Evolutionary conservation across 495 filamentous ascomycete species (phyloP).

Genomic region (Neurospora sp.): DNA sequence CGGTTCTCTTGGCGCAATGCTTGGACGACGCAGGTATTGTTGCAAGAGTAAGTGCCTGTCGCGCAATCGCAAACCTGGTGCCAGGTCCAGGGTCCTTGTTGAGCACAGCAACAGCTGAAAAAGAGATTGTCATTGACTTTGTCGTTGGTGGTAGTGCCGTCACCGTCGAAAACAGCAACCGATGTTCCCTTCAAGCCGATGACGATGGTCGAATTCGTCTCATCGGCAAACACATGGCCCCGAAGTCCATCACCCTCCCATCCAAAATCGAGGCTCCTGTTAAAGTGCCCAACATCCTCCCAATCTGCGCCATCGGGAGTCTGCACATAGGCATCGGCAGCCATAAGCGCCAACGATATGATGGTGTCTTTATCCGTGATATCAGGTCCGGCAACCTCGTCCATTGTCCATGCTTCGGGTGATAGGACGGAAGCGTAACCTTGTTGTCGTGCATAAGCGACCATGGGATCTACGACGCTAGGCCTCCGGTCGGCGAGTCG

Average conservation of each 20-base stretch:
- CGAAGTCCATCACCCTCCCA: conserved; percentile 85
- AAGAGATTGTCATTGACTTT: conserved; percentile 96
- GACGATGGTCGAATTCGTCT: conserved; percentile 75
- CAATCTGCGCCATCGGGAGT: conserved; percentile 63
- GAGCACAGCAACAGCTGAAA: conserved; percentile 94
- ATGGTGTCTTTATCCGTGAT: conserved; percentile 79
- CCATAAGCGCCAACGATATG: conserved; percentile 74
- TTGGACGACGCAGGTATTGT: conserved; percentile 73
- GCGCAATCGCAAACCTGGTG: conserved; percentile 87
- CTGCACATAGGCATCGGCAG: conserved; percentile 78
- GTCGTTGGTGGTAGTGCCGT: conserved; percentile 91
- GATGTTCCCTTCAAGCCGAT: conserved; percentile 91
- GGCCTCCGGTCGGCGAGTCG: conserved; percentile 71
- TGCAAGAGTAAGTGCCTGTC: conserved; percentile 73
- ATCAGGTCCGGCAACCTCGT: conserved; percentile 70
- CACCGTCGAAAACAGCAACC: conserved; percentile 84
- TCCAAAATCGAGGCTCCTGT: conserved; percentile 74
- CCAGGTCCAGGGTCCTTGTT: conserved; percentile 82
- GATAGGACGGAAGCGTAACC: conserved; percentile 50
- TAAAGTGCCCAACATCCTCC: conserved; percentile 76
- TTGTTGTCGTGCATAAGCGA: conserved; percentile 53
- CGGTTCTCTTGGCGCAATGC: conserved; percentile 71
- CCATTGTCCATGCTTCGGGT: conserved; percentile 71
- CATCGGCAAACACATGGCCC: conserved; percentile 84
- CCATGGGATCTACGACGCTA: conserved; percentile 62